Evolutionary conservation across 2,329 filamentous ascomycete species (phyloP).

Genomic region (Nemania diffusa): DNA sequence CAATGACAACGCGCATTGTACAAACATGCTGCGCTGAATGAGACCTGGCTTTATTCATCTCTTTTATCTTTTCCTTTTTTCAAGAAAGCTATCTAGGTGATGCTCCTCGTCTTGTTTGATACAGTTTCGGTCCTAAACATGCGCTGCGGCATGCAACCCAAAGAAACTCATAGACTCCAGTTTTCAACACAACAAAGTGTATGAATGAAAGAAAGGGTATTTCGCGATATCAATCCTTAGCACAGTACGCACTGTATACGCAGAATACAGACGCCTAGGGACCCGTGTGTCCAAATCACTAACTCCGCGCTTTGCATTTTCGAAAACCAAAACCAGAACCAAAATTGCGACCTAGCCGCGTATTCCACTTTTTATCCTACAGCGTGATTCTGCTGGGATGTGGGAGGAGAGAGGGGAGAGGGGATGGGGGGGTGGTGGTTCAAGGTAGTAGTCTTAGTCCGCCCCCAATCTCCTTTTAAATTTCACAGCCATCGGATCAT

Average conservation of each 20-base stretch:
- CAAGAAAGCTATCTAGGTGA: too few species aligned
- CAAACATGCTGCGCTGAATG: background rate
- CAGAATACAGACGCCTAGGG: background rate
- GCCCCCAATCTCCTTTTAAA: constrained; percentile 1
- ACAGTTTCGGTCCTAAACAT: background rate
- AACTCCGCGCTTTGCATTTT: constrained; percentile 6
- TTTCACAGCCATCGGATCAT: constrained; percentile 5
- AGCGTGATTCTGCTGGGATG: background rate
- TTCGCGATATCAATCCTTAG: background rate
- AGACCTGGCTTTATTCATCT: background rate
- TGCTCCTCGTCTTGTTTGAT: too few species aligned
- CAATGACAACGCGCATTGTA: background rate
- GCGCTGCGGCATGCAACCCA: too few species aligned
- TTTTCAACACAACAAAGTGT: too few species aligned
- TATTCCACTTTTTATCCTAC: background rate
- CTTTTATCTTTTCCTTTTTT: background rate
- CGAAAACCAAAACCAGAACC: background rate
- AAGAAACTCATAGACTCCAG: too few species aligned
- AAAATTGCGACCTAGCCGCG: background rate
- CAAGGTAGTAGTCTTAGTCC: background rate
- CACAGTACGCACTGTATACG: background rate
- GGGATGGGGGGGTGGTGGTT: background rate
- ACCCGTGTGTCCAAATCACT: background rate
- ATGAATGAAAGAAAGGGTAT: background rate
- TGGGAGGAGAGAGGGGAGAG: background rate